Conservation (phyloP, 2,329 filamentous ascomycete genomes). For the Claviceps maximensis region DNA sequence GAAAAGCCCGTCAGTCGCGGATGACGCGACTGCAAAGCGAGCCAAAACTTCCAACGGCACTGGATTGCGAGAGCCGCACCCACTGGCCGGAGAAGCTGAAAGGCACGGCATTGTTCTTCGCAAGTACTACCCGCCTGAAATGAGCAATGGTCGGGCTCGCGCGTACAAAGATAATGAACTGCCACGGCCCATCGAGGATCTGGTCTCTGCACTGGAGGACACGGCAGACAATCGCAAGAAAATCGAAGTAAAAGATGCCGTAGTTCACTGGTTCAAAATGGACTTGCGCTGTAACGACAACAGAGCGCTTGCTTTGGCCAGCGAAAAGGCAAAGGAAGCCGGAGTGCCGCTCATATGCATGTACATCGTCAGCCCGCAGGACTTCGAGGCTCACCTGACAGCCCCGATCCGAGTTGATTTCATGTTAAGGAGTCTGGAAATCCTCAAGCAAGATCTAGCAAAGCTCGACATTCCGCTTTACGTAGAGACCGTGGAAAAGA, state of each 20-base stretch:
- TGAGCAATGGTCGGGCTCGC: constrained; percentile 64
- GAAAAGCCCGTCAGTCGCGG: constrained; percentile 9
- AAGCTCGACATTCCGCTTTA: constrained; percentile 66
- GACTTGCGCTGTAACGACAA: constrained; percentile 69
- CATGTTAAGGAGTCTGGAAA: constrained; percentile 54
- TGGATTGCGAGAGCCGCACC: constrained; percentile 32
- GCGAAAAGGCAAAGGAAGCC: constrained; percentile 48
- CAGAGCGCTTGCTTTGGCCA: constrained; percentile 53
- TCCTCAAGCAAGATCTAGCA: constrained; percentile 52
- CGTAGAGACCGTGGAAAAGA: constrained; percentile 55
- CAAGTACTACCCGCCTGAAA: constrained; percentile 73
- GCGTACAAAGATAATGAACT: constrained; percentile 61
- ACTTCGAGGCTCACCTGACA: constrained; percentile 69
- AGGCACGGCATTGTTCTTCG: constrained; percentile 52
- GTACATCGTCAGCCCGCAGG: constrained; percentile 71
- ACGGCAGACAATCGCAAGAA: constrained; percentile 41
- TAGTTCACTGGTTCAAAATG: constrained; percentile 85
- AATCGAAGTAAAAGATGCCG: constrained; percentile 42
- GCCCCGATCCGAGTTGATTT: constrained; percentile 68
- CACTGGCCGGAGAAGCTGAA: constrained; percentile 31
- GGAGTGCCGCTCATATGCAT: constrained; percentile 60
- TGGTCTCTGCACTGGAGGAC: constrained; percentile 46
- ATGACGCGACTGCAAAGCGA: constrained; percentile 19
- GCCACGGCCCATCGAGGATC: constrained; percentile 57
- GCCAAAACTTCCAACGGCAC: constrained; percentile 21